Base-by-base conservation (phyloP, 2,329 filamentous ascomycete species). In the Fragosphaeria purpurea region DNA sequence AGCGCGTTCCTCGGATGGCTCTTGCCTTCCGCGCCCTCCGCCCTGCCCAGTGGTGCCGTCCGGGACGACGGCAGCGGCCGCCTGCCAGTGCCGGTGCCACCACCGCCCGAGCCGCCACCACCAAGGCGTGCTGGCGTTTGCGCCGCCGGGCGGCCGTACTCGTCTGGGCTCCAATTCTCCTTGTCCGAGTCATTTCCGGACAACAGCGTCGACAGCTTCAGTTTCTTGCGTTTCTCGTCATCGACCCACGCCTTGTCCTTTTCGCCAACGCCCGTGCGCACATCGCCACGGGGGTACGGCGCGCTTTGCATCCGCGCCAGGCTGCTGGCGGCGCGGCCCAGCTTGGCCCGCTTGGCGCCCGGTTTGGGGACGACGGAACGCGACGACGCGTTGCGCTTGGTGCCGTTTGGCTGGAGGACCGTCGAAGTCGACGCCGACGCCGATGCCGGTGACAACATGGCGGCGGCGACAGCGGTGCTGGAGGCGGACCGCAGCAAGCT, bases 161-260 rank as follows among this genome's bases (percentile, higher is more conserved):
- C 72, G 55, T 71, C 73, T 1, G 73, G 83, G 61, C 72, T 79
- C 77, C 88, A 94, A 62, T 97, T 97, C 70, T 97, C 91, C 69
- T 97, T 97, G 65, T 97, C 91, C 1, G 88, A 95, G 60, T 95
- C 90, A 46, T 80, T 73, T 64, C 68, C 79, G 12, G 79, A 63
- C 35, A 65, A 65, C 55, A 67, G 59, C 37, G 56, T 59, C 38
- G 72, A 68, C 31, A 74, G 55, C 59, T 75, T 70, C 39, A 67
- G 66, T 58, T 72, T 70, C 60, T 61, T 63, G 63, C 55, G 57
- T 64, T 58, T 61, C 65, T 64, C 53, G 55, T 61, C 58, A 55
- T 54, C 57, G 55, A 57, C 61, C 60, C 55, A 51, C 32, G 42
- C 48, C 58, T 60, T 61, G 62, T 53, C 55, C 62, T 56, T 59